Evolutionary conservation across 2,329 filamentous ascomycete genomes (phyloP), one percentile per base, ranked within the genome.

Genomic region (Penicillium sp.): DNA sequence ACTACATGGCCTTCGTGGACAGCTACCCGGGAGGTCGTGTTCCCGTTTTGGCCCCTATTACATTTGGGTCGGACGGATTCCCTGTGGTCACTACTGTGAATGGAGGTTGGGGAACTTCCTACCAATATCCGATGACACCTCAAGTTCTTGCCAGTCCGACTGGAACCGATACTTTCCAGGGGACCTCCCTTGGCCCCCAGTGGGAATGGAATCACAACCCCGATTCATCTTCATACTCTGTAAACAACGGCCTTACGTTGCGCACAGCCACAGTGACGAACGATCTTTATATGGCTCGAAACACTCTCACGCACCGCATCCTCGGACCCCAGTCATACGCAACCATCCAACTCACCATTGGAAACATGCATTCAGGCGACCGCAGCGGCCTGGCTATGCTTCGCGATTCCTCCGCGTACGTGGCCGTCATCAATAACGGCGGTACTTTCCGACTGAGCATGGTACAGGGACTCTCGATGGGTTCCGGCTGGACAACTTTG

Each of bases 141-240:
- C 17, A 51, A 51, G 17, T 56, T 1, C 28, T 51, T 3, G 0
- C 69, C 75, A 7, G 74, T 76, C 70, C 73, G 38, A 73, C 75
- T 0, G 79, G 83, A 17, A 80, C 77, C 0, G 84, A 88, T 61
- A 71, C 61, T 0, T 88, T 88, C 64, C 53, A 64, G 0, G 82
- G 81, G 0, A 68, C 73, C 0, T 64, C 72, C 0, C 75, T 88
- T 0, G 71, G 76, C 7, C 76, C 78, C 0, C 74, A 80, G 2
- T 88, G 84, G 83, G 85, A 88, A 70, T 88, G 85, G 85, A 88
- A 88, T 68, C 86, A 88, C 65, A 87, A 88, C 70, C 86, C 86
- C 0, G 84, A 88, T 59, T 77, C 73, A 0, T 75, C 71, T 10
- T 82, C 80, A 9, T 88, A 74, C 67, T 70, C 68, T 1, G 75